Evolutionary conservation across 164 flowering plant genomes (phyloP).

Genomic region (Cinnamomum micranthum): DNA sequence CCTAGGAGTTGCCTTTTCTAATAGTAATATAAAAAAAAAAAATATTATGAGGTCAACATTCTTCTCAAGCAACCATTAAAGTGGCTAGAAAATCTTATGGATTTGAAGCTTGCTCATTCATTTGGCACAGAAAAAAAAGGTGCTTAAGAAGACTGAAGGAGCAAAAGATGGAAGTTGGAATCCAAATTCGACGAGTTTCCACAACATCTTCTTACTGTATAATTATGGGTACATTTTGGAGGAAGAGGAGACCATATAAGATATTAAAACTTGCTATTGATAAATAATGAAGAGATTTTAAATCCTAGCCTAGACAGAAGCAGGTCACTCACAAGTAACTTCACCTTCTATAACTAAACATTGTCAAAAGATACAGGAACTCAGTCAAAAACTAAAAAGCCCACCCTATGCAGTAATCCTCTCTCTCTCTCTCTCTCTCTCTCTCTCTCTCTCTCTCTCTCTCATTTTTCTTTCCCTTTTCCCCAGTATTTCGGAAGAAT

Average conservation of each 20-base stretch:
- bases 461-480: background rate
- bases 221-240: background rate
- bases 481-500: background rate
- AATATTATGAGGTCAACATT: background rate
- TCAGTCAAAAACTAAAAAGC: background rate
- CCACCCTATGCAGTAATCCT: too few relatives aligned
- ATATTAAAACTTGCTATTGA: background rate
- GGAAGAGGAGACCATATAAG: background rate
- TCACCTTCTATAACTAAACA: background rate
- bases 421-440: background rate
- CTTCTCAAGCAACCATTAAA: background rate
- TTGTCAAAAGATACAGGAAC: background rate
- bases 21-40: slow-evolving; percentile 1
- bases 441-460: background rate
- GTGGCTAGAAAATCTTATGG: background rate
- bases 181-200: background rate
- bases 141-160: background rate
- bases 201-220: background rate
- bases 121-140: background rate
- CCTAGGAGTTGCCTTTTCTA: slow-evolving; percentile 28
- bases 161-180: background rate
- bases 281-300: slow-evolving; percentile 13
- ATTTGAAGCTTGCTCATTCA: background rate
- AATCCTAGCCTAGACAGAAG: slow-evolving; percentile 24
- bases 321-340: background rate